Evolutionary conservation across 495 filamentous ascomycete species (phyloP), one percentile per base, ranked within the genome.

Genomic region (Antarctomyces pellizariae): DNA sequence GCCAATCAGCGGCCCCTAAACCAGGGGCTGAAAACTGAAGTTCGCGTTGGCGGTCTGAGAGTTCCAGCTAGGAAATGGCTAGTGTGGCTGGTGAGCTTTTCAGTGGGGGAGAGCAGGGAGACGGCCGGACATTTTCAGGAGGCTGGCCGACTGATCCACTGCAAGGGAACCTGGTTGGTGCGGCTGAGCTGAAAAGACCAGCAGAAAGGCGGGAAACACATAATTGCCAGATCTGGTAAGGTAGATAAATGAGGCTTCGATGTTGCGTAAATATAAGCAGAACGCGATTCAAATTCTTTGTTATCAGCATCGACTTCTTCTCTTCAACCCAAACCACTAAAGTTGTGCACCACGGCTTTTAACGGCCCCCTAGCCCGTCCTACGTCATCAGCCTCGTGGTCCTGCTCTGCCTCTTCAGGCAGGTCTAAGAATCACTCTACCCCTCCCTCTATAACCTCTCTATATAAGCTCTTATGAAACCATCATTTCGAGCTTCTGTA

Each of bases 291-390:
- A 13, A 22, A 8, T 24, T 5, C 10, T 24, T 9, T 20, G 22
- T 25, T 18, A 26, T 32, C n/a, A n/a, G n/a, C n/a, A n/a, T n/a
- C n/a, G n/a, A 15, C 16, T 32, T 24, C 18, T 23, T 26, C 4
- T 23, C 18, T 15, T 32, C 8, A 18, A 17, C 15, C n/a, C 21
- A 22, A 7, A 30, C 7, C 18, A 14, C 13, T 9, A 5, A 30
- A 11, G 18, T 15, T 7, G 18, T 10, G 7, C 5, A 19, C n/a
- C n/a, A n/a, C n/a, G n/a, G n/a, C n/a, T n/a, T n/a, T 29, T 12
- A 6, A 16, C 26, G 24, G 11, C 9, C 5, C 13, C 11, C 24
- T 9, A 10, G 24, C 2, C 11, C 5, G 3, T n/a, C 24, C 7
- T 31, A 31, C 29, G 19, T 31, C 29, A 31, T 11, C 29, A 7